Percentiles rank a stretch among this genome's conserved stretches.
These are phyloP conservation scores for Pugionium dolabratum DNA, from an alignment of 345 rosid species.

Conservation along the genomic window DNA sequence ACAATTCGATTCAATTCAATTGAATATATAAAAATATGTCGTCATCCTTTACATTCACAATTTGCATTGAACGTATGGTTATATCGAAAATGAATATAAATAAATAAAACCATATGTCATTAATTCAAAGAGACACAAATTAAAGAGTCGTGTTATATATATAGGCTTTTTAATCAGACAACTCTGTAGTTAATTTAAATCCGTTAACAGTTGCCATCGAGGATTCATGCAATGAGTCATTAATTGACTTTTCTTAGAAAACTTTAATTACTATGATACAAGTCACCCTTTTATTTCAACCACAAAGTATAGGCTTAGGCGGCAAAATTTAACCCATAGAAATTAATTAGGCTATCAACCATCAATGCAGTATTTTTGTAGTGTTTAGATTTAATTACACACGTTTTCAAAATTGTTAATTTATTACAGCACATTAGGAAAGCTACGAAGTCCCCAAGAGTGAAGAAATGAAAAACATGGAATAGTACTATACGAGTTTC, in stretches of 20 bases:
- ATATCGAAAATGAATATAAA: background rate
- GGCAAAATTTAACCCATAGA: no score
- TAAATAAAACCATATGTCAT: background rate
- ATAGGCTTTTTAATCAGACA: slow-evolving; percentile 4
- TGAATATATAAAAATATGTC: slow-evolving; percentile 19
- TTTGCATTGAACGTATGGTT: background rate
- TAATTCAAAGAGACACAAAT: slow-evolving; percentile 5
- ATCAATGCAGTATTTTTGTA: no score
- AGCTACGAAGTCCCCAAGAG: no score
- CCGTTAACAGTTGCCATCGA: slow-evolving; percentile 15
- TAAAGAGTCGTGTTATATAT: slow-evolving; percentile 19
- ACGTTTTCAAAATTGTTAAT: no score
- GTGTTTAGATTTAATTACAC: no score
- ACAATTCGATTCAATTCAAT: no score
- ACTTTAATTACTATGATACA: background rate
- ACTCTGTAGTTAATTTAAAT: background rate
- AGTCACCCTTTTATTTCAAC: background rate
- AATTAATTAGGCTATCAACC: no score
- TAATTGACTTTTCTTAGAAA: background rate
- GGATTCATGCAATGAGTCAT: slow-evolving; percentile 25
- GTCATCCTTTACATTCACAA: background rate
- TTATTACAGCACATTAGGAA: no score
- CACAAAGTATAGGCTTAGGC: background rate
- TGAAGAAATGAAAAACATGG: no score
- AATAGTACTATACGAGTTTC: no score